phyloP scores from a whole-genome alignment of 2,329 filamentous ascomycete genomes.

The Didymellaceae sp. region DNA sequence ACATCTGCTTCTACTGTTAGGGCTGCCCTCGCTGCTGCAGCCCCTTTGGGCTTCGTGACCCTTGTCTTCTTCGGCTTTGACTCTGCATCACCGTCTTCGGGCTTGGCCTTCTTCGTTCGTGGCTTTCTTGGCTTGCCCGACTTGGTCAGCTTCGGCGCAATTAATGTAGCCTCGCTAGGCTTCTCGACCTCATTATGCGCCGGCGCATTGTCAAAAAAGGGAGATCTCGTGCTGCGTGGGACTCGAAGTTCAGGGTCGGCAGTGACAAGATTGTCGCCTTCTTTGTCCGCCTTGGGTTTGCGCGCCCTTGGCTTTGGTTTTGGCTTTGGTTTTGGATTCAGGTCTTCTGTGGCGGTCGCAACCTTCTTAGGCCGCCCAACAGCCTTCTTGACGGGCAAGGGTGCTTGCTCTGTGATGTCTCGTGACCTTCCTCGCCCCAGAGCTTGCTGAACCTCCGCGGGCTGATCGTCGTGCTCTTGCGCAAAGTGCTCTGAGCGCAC shows the following conservation, averaged over 20 bases:
- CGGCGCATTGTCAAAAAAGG: slow-evolving; percentile 26
- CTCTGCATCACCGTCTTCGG: slow-evolving; percentile 18
- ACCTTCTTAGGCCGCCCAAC: slow-evolving; percentile 25
- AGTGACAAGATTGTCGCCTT: slow-evolving; percentile 5
- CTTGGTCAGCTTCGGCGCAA: slow-evolving; percentile 27
- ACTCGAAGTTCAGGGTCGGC: slow-evolving; percentile 24
- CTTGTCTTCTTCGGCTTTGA: slow-evolving; percentile 35
- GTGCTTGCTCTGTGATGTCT: not conserved
- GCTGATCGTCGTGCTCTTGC: slow-evolving; percentile 23
- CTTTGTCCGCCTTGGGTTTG: slow-evolving; percentile 33
- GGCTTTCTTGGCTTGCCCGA: slow-evolving; percentile 38
- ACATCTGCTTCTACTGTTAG: slow-evolving; percentile 23
- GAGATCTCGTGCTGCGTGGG: slow-evolving; percentile 28
- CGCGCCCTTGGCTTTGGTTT: slow-evolving; percentile 34
- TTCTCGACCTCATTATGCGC: not conserved
- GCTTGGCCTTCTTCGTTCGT: slow-evolving; percentile 38
- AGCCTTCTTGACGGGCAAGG: slow-evolving; percentile 21
- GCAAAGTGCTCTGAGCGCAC: slow-evolving; percentile 39
- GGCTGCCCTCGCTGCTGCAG: slow-evolving; percentile 22
- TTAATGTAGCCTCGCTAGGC: slow-evolving; percentile 8
- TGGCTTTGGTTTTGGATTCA: slow-evolving; percentile 30
- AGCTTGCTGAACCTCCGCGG: slow-evolving; percentile 8
- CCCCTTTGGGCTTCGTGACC: slow-evolving; percentile 32
- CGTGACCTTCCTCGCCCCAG: slow-evolving; percentile 9
- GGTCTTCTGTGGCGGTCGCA: slow-evolving; percentile 11